Conservation (phyloP, 306 rosid genomes). For the Fragaria iinumae region DNA sequence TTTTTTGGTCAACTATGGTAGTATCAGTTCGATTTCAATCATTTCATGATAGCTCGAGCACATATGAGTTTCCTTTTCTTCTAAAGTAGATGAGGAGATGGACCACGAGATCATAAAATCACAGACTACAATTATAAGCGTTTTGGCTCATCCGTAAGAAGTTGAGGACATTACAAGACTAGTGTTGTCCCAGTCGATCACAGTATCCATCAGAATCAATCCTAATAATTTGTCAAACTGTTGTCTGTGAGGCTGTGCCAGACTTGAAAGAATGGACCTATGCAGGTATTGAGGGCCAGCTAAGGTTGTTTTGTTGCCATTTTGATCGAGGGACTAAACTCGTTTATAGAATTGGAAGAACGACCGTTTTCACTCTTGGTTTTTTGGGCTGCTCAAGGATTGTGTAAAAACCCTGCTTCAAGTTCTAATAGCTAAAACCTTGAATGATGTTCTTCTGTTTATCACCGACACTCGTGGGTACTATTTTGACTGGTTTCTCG, state of each 20-base stretch:
- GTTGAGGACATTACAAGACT: neutral
- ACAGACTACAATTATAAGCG: too few species aligned
- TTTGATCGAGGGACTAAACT: neutral
- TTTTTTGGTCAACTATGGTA: too few species aligned
- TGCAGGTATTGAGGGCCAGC: neutral
- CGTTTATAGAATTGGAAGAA: neutral
- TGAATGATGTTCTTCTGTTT: too few species aligned
- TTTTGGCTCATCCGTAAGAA: too few species aligned
- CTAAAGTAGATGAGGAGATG: too few species aligned
- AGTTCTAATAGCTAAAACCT: neutral
- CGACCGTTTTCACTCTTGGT: neutral
- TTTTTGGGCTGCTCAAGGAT: neutral
- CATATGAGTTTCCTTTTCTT: too few species aligned
- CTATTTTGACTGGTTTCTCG: neutral
- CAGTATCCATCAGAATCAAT: neutral
- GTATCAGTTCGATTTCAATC: too few species aligned
- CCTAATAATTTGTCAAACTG: neutral
- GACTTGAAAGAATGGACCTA: neutral
- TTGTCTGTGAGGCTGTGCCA: neutral
- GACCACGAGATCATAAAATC: too few species aligned
- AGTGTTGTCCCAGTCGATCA: neutral
- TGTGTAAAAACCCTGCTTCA: neutral
- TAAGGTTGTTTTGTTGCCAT: neutral
- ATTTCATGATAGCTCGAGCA: too few species aligned
- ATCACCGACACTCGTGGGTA: too few species aligned